Evolutionary conservation across 148 eudicot genomes (phyloP).

Genomic region (Camellia japonica): DNA sequence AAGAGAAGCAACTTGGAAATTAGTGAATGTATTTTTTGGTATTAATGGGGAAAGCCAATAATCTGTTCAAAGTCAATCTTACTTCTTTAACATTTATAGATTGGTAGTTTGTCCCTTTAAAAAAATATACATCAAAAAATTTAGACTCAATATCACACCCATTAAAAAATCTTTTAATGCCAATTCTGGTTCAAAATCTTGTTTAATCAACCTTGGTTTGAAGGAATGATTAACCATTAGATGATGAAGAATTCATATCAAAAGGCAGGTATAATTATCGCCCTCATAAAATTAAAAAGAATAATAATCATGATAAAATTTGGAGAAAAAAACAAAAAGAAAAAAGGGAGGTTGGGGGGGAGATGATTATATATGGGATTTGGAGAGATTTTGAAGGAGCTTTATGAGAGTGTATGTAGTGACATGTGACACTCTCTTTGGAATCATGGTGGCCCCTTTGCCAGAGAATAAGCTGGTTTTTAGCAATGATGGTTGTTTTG

Average conservation of each 20-base stretch:
- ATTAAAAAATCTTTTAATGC: too few species aligned
- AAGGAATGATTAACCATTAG: background rate
- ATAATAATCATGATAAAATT: background rate
- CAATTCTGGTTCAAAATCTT: background rate
- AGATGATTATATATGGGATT: background rate
- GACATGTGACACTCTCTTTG: constrained; percentile 18
- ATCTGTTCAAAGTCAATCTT: too few species aligned
- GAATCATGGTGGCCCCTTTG: constrained; percentile 24
- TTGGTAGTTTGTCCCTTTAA: too few species aligned
- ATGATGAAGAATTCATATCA: background rate
- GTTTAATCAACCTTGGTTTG: background rate
- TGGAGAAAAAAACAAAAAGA: background rate
- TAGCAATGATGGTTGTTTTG: constrained; percentile 21
- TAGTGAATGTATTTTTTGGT: too few species aligned
- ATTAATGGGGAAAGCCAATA: too few species aligned
- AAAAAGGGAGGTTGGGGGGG: background rate
- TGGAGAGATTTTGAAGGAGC: background rate
- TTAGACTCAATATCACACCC: too few species aligned
- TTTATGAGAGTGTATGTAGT: background rate
- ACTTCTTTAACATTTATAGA: too few species aligned
- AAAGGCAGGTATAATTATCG: background rate
- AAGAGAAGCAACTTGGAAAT: too few species aligned
- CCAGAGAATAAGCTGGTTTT: constrained; percentile 25
- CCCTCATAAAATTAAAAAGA: background rate
- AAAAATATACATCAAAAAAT: too few species aligned